Evolutionary conservation across 352 stramenopile genomes (phyloP), one percentile per base, ranked within the genome.

Genomic region (Halophytophthora polymorphica): DNA sequence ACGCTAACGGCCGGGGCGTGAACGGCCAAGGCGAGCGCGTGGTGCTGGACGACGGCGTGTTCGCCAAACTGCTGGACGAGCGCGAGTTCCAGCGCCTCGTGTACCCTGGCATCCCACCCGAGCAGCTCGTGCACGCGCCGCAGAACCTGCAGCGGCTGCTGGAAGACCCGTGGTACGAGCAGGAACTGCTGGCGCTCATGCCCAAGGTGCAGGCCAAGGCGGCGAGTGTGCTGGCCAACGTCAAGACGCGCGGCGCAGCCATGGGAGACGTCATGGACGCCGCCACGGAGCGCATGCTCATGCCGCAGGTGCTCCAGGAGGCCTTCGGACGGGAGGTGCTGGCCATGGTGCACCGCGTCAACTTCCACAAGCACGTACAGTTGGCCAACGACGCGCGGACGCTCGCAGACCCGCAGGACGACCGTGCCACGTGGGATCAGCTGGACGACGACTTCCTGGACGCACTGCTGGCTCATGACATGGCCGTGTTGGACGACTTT

Each of bases 271-370:
- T 84, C 38, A 95, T 96, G 84, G 84, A 95, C 44, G 19, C 56
- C 0, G 61, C 62, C 0, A 96, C 83, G 0, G 84, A 96, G 57
- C 48, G 52, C 2, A 58, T 77, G 50, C 71, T 94, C 31, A 31
- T 80, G 29, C 84, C 84, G 1, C 84, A 95, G 45, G 73, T 95
- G 7, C 57, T 93, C 34, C 85, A 93, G 41, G 84, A 96, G 52
- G 84, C 84, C 0, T 95, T 96, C 66, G 83, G 71, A 0, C 67
- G 86, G 36, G 82, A 96, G 50, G 66, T 95, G 18, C 45, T 95
- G 29, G 68, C 71, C 11, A 92, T 96, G 80, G 74, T 96, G 17
- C 84, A 88, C 41, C 81, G 81, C 6, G 72, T 95, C 13, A 93
- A 93, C 56, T 65, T 73, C 50, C 74, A 90, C 53, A 92, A 94